Evolutionary conservation across 768 basidiomycete genomes (phyloP), one percentile per base, ranked within the genome.

Genomic region (Phaeotremella skinneri): DNA sequence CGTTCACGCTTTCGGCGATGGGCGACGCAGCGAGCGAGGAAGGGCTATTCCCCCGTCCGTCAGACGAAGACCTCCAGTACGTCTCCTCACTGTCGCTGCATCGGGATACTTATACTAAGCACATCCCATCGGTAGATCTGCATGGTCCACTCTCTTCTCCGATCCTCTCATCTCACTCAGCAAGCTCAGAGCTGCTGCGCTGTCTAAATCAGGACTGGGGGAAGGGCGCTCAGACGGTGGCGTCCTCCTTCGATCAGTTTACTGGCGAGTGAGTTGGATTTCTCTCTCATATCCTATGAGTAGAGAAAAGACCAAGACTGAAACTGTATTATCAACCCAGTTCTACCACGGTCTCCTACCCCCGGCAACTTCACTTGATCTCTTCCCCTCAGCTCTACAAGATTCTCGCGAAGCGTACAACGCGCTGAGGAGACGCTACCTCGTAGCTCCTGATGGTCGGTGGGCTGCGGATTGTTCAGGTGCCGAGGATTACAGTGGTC

Each of bases 391-490:
- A 2, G 17, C 60, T 2, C 39, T 69, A 2, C 39, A 66, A 30
- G 30, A 52, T 4, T 49, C 59, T 7, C 49, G 72, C 45, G 53
- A 64, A 39, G 50, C 51, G 2, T 74, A 74, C 51, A 61, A 63
- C 26, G 21, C 61, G 2, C 58, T 74, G 6, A 57, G 76, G 23
- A 21, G 65, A 30, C 63, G 67, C 53, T 75, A 67, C 58, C 68
- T 77, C 21, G 55, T 68, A 3, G 71, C 72, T 21, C 76, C 76
- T 2, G 76, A 77, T 45, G 76, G 74, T 14, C 52, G 72, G 52
- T 77, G 76, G 76, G 76, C 74, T 20, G 54, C 62, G 1, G 76
- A 77, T 56, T 77, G 76, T 56, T 66, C 76, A 4, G 48, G 50
- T 14, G 48, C 57, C 2, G 64, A 65, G 7, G 61, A 63, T 2